Evolutionary conservation across 257 asterid species (phyloP).

Genomic region (Ilex aquifolium): DNA sequence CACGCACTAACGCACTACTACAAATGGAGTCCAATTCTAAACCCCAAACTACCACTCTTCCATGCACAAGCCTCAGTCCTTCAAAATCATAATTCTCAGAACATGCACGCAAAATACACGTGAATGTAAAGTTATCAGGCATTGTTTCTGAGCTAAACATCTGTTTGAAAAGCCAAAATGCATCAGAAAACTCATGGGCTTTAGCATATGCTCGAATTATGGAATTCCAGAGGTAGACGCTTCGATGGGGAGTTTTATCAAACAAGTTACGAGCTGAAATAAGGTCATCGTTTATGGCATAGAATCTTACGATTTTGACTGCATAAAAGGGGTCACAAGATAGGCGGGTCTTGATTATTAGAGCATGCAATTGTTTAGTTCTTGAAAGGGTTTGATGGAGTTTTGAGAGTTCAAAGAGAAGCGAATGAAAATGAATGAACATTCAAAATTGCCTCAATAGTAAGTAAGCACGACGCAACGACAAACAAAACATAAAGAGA

Average conservation of each 20-base stretch:
- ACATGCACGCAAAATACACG: conserved; percentile 64
- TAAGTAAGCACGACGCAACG: too few species aligned
- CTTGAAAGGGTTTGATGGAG: conserved; percentile 36
- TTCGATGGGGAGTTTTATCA: conserved; percentile 56
- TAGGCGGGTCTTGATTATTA: conserved; percentile 36
- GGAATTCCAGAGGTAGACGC: conserved; percentile 73
- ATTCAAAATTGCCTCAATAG: conserved; percentile 10
- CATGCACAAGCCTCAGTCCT: conserved; percentile 48
- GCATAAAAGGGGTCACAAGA: conserved; percentile 61
- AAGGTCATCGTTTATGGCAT: conserved; percentile 52
- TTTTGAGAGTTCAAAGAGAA: conserved; percentile 43
- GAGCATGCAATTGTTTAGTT: conserved; percentile 51
- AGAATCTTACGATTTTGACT: conserved; percentile 54
- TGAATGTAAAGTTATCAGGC: conserved; percentile 72
- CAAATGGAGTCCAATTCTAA: conserved; percentile 54
- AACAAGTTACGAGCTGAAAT: conserved; percentile 65
- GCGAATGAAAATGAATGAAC: conserved; percentile 28
- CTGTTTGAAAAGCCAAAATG: conserved; percentile 46
- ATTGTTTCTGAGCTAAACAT: conserved; percentile 39
- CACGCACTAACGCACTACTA: conserved; percentile 57
- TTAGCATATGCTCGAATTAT: conserved; percentile 74
- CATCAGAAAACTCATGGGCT: conserved; percentile 31
- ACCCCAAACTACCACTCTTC: conserved; percentile 44
- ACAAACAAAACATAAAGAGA: too few species aligned
- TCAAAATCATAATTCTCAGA: conserved; percentile 33